These are phyloP conservation scores for Botrytis byssoidea DNA, from an alignment of 2,329 filamentous ascomycete genomes.

Conservation along the genomic window DNA sequence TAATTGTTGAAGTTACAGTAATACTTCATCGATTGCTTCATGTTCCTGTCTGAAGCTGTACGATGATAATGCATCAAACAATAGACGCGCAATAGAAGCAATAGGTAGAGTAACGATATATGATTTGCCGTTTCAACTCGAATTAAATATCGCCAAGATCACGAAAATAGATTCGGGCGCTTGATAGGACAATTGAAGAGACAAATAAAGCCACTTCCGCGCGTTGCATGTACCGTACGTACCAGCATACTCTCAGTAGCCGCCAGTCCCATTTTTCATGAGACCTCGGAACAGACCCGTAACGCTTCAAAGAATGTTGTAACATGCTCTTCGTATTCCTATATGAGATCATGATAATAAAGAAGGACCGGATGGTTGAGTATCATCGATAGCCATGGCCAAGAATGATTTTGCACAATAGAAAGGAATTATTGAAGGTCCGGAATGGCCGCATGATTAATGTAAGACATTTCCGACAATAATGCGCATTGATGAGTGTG, in stretches of 20 bases:
- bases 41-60: neutral
- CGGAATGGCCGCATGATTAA: conserved; percentile 19
- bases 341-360: conserved; percentile 3
- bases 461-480: conserved; percentile 18
- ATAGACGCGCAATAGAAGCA: conserved; percentile 1
- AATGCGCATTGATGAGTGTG: conserved; percentile 2
- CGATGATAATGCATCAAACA: conserved; percentile 12
- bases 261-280: conserved; percentile 16
- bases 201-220: conserved; percentile 12
- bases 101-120: neutral
- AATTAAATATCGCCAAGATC: neutral
- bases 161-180: conserved; percentile 19
- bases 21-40: neutral
- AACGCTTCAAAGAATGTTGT: conserved; percentile 8
- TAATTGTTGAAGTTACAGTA: neutral
- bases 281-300: conserved; percentile 10
- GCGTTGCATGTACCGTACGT: conserved; percentile 4
- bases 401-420: conserved; percentile 5
- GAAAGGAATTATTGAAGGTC: neutral
- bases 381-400: neutral
- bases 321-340: conserved; percentile 9
- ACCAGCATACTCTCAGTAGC: conserved; percentile 7
- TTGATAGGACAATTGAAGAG: conserved; percentile 16
- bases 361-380: neutral
- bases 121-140: neutral